Evolutionary conservation across 2,329 filamentous ascomycete species (phyloP), one percentile per base, ranked within the genome.

Genomic region (Chaetomium sp.): DNA sequence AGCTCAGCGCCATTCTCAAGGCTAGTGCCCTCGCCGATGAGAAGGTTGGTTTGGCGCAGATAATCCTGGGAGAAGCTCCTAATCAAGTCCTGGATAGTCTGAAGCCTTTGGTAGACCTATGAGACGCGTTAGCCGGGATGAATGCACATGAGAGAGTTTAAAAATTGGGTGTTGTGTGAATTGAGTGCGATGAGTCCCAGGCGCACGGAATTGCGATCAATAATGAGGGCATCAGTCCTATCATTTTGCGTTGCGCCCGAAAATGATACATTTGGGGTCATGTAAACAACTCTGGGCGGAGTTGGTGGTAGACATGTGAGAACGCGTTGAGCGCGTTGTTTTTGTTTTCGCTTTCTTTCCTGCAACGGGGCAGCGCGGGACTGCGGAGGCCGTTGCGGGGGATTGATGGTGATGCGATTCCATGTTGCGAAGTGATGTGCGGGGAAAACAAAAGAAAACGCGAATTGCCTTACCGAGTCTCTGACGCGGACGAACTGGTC

Each of bases 21-120:
- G n/a, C 69, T 74, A 49, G 76, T 77, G 65, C 73, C 79, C 74
- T 80, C 84, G 63, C 85, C 85, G 33, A 96, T 81, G 48, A 95
- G 82, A 6, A 89, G 85, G 70, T 91, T 90, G 64, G 88, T 91
- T 77, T 96, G 90, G 68, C 89, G 87, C 67, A 95, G 82, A 74
- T 95, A 96, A 64, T 91, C 89, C 66, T 84, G 81, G 61, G 88
- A 86, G 65, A 95, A 86, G 57, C 85, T 86, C 67, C 88, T 86
- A 68, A 96, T 85, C 42, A 90, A 81, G 58, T 86, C 84, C 67
- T 91, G 84, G 50, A 96, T 86, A 56, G 86, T 88, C 61, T 86
- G 84, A 62, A 95, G 84, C 54, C 89, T 84, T 67, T 88, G 79
- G 65, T 89, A 82, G 62, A 92, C 84, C 88, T 92, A 69, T 33